phyloP scores from a whole-genome alignment of 129 eudicot genomes.

The Flaveria ramosissima region DNA sequence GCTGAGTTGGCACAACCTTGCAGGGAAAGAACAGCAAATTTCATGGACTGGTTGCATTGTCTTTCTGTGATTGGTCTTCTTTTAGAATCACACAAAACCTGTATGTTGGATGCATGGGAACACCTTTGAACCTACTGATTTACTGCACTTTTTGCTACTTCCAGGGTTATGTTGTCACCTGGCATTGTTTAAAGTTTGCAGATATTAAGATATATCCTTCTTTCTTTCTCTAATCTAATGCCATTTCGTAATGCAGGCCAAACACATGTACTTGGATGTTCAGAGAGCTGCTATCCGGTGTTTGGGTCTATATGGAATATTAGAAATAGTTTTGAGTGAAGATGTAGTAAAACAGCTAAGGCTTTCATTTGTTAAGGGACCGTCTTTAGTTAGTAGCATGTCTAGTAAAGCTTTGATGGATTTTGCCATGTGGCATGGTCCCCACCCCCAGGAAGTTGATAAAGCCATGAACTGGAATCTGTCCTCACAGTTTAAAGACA shows the following conservation, averaged over 20 bases:
- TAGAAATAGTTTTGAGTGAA: conserved; percentile 72
- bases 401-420: conserved; percentile 82
- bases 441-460: conserved; percentile 75
- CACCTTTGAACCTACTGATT: conserved; percentile 70
- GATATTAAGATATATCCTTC: background rate
- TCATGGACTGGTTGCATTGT: conserved; percentile 91
- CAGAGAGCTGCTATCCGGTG: conserved; percentile 89
- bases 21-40: conserved; percentile 90
- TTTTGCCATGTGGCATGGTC: conserved; percentile 90
- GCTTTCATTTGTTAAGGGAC: conserved; percentile 61
- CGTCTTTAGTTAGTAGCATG: conserved; percentile 53
- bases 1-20: conserved; percentile 87
- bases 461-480: conserved; percentile 55
- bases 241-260: conserved; percentile 30
- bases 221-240: background rate
- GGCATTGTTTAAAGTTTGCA: background rate
- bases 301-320: conserved; percentile 84
- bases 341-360: conserved; percentile 68
- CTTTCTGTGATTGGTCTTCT: conserved; percentile 78
- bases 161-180: conserved; percentile 50
- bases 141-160: conserved; percentile 71
- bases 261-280: conserved; percentile 79
- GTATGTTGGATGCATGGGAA: conserved; percentile 71
- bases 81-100: conserved; percentile 63
- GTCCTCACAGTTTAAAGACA: conserved; percentile 45